A percentile compares a stretch with the other conserved stretches of the same genome.
phyloP scores from a whole-genome alignment of 805 yeast species.

The Starmerella geochares region DNA sequence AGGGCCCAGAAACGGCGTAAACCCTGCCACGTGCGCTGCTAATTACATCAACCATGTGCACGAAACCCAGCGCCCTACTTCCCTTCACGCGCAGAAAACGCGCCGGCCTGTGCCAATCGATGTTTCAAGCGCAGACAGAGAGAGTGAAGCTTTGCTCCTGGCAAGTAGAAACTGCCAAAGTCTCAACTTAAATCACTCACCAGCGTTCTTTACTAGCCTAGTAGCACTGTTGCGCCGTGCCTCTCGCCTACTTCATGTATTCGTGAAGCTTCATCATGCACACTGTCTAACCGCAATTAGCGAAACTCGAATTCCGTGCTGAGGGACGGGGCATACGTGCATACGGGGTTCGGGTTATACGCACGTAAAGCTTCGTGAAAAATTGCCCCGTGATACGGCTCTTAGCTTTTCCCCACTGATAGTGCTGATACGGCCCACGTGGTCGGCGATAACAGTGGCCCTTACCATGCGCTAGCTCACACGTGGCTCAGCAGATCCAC shows the following conservation, averaged over 20 bases:
- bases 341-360: background rate
- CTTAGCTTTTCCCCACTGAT: background rate
- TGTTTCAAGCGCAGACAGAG: too few species aligned
- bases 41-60: background rate
- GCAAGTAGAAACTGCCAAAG: too few species aligned
- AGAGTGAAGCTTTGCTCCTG: too few species aligned
- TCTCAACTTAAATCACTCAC: too few species aligned
- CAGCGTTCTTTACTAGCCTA: too few species aligned
- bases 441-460: background rate
- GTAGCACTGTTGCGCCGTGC: too few species aligned
- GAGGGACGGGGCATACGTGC: background rate
- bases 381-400: background rate
- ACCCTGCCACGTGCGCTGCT: background rate
- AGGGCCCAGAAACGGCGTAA: background rate
- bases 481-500: background rate
- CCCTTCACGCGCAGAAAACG: background rate
- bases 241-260: too few species aligned
- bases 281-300: background rate
- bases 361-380: background rate
- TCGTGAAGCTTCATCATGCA: background rate
- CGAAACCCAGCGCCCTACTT: background rate
- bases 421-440: constrained; percentile 1
- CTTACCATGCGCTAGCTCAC: background rate
- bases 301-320: background rate
- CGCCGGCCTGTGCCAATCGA: too few species aligned